A percentile compares a stretch with the other conserved stretches of the same genome.
Conservation (phyloP, 2,329 filamentous ascomycete genomes). For the Ophiognomonia clavigignenti-juglandacearum region DNA sequence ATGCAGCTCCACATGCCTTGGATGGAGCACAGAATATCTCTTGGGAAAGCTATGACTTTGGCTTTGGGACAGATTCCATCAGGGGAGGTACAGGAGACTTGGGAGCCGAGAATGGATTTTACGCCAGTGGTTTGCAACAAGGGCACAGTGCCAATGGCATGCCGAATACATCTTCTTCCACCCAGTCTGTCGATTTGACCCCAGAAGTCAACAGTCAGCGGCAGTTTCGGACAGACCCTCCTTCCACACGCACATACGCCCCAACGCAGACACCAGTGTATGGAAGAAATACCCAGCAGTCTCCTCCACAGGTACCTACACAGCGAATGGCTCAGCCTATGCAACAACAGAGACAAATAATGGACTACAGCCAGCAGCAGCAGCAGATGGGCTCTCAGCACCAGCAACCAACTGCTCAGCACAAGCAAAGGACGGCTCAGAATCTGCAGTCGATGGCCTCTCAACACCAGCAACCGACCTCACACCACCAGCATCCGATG, state of each 20-base stretch:
- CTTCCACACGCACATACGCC: neutral
- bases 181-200: constrained; percentile 9
- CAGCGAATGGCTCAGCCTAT: constrained; percentile 14
- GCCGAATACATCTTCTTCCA: neutral
- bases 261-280: constrained; percentile 1
- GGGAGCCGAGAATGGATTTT: neutral
- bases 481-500: constrained; percentile 19
- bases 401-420: constrained; percentile 18
- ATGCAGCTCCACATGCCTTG: constrained; percentile 7
- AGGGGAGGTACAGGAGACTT: neutral
- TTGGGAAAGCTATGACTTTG: constrained; percentile 12
- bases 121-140: constrained; percentile 6
- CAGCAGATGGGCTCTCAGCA: constrained; percentile 15
- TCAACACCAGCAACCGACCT: constrained; percentile 1
- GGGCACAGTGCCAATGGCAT: constrained; percentile 3
- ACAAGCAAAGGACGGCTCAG: constrained; percentile 16
- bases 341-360: constrained; percentile 7
- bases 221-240: constrained; percentile 7
- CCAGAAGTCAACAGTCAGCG: constrained; percentile 7
- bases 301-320: constrained; percentile 4
- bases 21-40: constrained; percentile 7
- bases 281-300: constrained; percentile 12
- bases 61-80: constrained; percentile 7
- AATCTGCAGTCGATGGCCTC: constrained; percentile 18
- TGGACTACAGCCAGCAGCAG: constrained; percentile 18